Conservation (phyloP, 176 grass and related monocot genomes). For the Triticum urartu region DNA sequence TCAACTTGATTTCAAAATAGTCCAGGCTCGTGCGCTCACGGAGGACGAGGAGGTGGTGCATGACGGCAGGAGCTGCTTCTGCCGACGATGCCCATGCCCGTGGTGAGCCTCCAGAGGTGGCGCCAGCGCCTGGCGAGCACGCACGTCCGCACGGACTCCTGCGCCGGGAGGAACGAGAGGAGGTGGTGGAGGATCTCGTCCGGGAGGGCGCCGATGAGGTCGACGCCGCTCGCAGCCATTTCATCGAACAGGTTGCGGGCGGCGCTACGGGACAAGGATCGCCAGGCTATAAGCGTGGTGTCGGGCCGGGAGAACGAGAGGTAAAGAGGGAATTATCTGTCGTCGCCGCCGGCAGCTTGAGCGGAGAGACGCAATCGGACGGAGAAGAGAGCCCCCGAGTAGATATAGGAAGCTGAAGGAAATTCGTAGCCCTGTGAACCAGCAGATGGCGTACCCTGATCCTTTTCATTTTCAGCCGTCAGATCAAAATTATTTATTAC, state of each 20-base stretch:
- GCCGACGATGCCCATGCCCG: not conserved
- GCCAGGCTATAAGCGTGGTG: too few species aligned
- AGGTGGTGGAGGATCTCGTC: conserved; percentile 6
- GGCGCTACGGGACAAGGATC: not conserved
- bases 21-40: not conserved
- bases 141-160: not conserved
- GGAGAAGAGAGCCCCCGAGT: too few species aligned
- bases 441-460: too few species aligned
- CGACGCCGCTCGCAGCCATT: not conserved
- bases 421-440: too few species aligned
- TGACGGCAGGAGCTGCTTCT: not conserved
- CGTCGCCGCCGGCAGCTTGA: too few species aligned
- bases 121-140: not conserved
- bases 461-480: too few species aligned
- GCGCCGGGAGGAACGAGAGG: not conserved
- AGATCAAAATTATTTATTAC: too few species aligned
- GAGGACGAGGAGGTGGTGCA: not conserved
- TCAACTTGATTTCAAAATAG: not conserved
- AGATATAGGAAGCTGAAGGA: too few species aligned
- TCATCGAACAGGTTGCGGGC: not conserved
- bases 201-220: conserved; percentile 1
- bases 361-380: too few species aligned
- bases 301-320: too few species aligned
- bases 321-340: too few species aligned
- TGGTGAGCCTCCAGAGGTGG: not conserved